A percentile compares a stretch with the other conserved stretches of the same genome.
These are phyloP conservation scores for Phlyctochytrium planicorne DNA, from an alignment of 192 early-diverging fungal species.

Conservation along the genomic window DNA sequence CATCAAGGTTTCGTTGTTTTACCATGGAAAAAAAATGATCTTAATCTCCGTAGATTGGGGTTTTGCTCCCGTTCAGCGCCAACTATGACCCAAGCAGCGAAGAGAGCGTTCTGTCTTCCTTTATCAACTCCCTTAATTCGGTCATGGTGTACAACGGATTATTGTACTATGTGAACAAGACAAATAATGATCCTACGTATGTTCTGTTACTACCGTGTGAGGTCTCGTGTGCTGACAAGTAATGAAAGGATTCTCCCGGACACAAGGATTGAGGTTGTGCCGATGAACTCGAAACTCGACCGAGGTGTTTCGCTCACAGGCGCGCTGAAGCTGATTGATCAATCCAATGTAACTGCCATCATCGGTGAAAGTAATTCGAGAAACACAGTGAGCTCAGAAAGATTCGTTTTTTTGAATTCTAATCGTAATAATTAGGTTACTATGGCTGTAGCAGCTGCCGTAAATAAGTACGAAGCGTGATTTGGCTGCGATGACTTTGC, in stretches of 20 bases:
- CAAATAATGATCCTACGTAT: slow-evolving; percentile 4
- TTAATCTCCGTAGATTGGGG: slow-evolving; percentile 1
- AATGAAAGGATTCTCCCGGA: slow-evolving; percentile 1
- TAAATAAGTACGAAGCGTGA: slow-evolving; percentile 6
- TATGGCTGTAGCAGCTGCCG: background rate
- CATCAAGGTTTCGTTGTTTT: background rate
- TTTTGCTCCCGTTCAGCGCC: background rate
- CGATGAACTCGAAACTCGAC: slow-evolving; percentile 1
- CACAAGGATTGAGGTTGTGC: slow-evolving; percentile 4
- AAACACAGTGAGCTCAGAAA: slow-evolving; percentile 9
- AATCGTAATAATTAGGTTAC: no score
- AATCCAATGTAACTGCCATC: background rate
- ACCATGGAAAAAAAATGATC: background rate
- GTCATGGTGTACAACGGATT: background rate
- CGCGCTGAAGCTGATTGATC: background rate
- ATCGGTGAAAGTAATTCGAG: background rate
- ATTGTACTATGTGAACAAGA: background rate
- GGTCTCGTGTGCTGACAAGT: background rate
- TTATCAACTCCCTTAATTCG: background rate
- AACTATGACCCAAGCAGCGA: background rate
- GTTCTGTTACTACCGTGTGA: background rate
- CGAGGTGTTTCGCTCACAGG: background rate
- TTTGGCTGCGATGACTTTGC: background rate
- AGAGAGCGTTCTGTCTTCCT: background rate
- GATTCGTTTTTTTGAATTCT: no score